Conservation (phyloP, 2,329 filamentous ascomycete species). For the Ceratocystis albifundus region DNA sequence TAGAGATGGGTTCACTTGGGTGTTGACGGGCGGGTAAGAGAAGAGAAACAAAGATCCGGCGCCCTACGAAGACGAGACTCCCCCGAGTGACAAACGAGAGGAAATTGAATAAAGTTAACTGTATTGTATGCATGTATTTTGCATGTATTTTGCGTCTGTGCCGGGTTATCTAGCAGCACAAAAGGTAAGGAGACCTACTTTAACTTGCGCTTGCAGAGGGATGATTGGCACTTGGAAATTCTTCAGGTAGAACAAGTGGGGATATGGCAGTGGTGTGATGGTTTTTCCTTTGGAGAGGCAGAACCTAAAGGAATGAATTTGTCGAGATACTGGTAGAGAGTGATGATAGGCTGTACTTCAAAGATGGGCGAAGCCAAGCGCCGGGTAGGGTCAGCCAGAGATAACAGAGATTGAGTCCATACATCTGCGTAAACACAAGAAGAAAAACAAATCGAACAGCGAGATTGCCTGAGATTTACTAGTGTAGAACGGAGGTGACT, state of each 20-base stretch:
- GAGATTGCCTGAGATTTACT: too few relatives aligned
- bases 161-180: background rate
- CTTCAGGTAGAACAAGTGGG: constrained; percentile 2
- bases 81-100: background rate
- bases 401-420: too few relatives aligned
- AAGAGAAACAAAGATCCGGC: background rate
- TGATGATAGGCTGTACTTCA: too few relatives aligned
- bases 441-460: too few relatives aligned
- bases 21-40: constrained; percentile 2
- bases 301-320: too few relatives aligned
- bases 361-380: too few relatives aligned
- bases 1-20: background rate
- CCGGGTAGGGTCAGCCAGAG: too few relatives aligned
- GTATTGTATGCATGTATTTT: background rate
- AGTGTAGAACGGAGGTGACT: too few relatives aligned
- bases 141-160: background rate
- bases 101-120: background rate
- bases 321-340: too few relatives aligned
- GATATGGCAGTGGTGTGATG: background rate
- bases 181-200: background rate
- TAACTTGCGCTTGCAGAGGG: background rate
- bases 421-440: too few relatives aligned
- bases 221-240: background rate
- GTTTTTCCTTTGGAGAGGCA: too few relatives aligned
- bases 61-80: background rate